phyloP scores from a whole-genome alignment of 768 basidiomycete genomes.

The Lactarius quietus region DNA sequence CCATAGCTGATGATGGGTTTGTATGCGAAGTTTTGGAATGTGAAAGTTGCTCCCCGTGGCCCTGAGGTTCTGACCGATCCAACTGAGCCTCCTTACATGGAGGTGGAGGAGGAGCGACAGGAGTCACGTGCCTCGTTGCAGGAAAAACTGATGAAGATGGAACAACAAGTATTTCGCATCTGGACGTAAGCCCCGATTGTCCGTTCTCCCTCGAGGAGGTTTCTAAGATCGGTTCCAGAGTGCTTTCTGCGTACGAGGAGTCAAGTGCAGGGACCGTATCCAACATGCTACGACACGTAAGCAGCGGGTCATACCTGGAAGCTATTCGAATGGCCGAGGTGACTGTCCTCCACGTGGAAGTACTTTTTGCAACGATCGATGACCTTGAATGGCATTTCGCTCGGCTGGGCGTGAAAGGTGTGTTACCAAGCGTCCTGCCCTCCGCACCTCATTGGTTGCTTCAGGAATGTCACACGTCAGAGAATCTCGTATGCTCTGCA shows the following conservation, averaged over 20 bases:
- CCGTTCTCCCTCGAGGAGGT: background rate
- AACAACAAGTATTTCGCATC: slow-evolving; percentile 95
- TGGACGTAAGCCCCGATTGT: slow-evolving; percentile 77
- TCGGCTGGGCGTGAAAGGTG: slow-evolving; percentile 79
- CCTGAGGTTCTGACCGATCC: slow-evolving; percentile 50
- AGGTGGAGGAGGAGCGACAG: slow-evolving; percentile 72
- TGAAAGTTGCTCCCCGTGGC: slow-evolving; percentile 78
- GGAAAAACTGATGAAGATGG: slow-evolving; percentile 91
- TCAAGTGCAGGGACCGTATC: slow-evolving; percentile 99
- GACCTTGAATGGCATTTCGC: slow-evolving; percentile 90
- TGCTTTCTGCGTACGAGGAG: slow-evolving; percentile 96
- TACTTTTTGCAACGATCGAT: slow-evolving; percentile 94
- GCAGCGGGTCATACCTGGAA: slow-evolving; percentile 92
- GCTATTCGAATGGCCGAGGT: slow-evolving; percentile 98
- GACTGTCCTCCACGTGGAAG: slow-evolving; percentile 97
- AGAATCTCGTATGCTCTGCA: slow-evolving; percentile 97
- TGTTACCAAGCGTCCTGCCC: slow-evolving; percentile 28
- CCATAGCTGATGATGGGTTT: slow-evolving; percentile 6
- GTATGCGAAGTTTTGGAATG: slow-evolving; percentile 88
- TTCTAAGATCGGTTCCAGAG: slow-evolving; percentile 43
- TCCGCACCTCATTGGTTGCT: background rate
- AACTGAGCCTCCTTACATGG: slow-evolving; percentile 51
- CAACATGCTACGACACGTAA: slow-evolving; percentile 97
- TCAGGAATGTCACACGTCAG: slow-evolving; percentile 96
- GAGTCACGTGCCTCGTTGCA: slow-evolving; percentile 78